Percentiles rank a stretch among this genome's conserved stretches.
Evolutionary conservation across 352 stramenopile species (phyloP).

Genomic region (Pythium guiyangense): DNA sequence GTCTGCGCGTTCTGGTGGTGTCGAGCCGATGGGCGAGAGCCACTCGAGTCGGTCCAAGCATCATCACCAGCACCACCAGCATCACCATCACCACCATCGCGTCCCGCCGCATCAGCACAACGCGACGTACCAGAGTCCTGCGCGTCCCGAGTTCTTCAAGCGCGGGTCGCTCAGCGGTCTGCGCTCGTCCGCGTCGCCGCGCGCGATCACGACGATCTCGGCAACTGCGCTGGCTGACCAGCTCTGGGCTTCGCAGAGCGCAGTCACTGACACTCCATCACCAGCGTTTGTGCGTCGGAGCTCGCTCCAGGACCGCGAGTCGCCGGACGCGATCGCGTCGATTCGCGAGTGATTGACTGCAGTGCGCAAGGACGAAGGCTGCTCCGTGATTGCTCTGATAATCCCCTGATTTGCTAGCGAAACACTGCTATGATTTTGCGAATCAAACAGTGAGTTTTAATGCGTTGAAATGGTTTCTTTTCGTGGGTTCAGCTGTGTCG

Average conservation of each 20-base stretch:
- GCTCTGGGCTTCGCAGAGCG: background rate
- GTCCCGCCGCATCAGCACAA: background rate
- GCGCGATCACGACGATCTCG: background rate
- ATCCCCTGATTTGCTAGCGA: no score
- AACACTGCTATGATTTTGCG: no score
- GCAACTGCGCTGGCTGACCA: background rate
- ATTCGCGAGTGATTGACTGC: no score
- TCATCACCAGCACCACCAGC: no score
- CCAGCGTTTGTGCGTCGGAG: slow-evolving; percentile 1
- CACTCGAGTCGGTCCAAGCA: background rate
- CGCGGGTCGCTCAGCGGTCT: background rate
- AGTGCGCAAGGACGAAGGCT: no score
- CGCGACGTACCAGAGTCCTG: background rate
- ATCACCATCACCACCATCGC: background rate
- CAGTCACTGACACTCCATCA: background rate
- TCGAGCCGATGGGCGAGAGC: no score
- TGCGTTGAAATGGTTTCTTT: no score
- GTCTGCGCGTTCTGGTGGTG: no score
- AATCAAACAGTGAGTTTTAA: no score
- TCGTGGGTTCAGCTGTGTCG: no score
- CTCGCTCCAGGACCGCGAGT: background rate
- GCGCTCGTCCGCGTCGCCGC: background rate
- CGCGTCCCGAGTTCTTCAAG: background rate
- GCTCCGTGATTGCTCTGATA: no score
- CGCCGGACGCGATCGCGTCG: no score